Base-by-base conservation (phyloP, 345 rosid species). In the Linum lewisii region DNA sequence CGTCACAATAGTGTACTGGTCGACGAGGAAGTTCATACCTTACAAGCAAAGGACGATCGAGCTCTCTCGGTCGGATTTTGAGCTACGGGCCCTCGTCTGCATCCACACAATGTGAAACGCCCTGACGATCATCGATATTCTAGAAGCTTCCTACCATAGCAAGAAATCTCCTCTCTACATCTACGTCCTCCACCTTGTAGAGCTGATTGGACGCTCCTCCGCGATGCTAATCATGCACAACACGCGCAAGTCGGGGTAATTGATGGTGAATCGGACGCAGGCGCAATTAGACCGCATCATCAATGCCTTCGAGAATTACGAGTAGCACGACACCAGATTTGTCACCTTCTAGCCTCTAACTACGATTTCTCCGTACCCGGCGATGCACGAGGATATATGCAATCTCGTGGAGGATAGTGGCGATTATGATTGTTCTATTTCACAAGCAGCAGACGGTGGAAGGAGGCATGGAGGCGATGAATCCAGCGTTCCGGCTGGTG, bases 321-420 rank as follows among this genome's bases (percentile, higher is more conserved):
- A 87, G 64, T 94, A 89, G 13, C 91, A 89, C n/a, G n/a, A n/a
- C 24, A 70, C 79, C 7, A 51, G 51, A 0, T 75, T 60, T 60
- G 84, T 82, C 21, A 75, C 89, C 6, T 79, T 89, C 69, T 94
- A 93, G 57, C 94, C 97, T 1, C 81, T 93, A 24, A 89, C 97
- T 6, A 90, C 91, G 34, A 85, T 93, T 62, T 93, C 97, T 0
- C 97, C 99, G 8, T 89, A 93, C 77, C 75, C 94, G 18, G 82
- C 99, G 34, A 89, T 93, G 97, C 99, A 89, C 14, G 99, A 86
- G 72, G 97, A 93, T 58, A 80, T 92, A 32, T 82, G 97, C 72
- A 81, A 66, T 73, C 62, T 93, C 68, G 94, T 95, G 5, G 99
- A 93, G 67, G 97, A 89, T 64, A 3, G 84, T 83, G 3, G 79